Conservation (phyloP, 2,329 filamentous ascomycete species). For the Talaromyces sp. region DNA sequence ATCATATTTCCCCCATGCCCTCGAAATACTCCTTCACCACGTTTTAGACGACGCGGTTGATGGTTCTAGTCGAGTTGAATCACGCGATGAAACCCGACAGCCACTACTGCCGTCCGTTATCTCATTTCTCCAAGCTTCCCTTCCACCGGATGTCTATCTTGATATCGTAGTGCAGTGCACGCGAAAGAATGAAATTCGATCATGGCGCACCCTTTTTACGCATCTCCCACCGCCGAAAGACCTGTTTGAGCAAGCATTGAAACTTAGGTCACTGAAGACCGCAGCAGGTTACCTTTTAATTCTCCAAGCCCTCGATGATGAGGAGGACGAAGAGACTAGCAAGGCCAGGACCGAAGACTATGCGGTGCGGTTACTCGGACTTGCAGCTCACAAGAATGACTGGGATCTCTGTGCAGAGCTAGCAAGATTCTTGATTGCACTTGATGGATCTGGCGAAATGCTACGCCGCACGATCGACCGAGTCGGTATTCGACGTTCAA, state of each 20-base stretch:
- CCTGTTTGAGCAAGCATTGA: constrained; percentile 86
- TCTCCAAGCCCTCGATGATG: constrained; percentile 69
- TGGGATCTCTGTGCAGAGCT: constrained; percentile 96
- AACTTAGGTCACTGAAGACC: constrained; percentile 81
- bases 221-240: constrained; percentile 86
- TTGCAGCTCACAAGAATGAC: constrained; percentile 77
- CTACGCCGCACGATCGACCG: constrained; percentile 48
- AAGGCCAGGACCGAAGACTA: constrained; percentile 51
- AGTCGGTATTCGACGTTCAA: constrained; percentile 30
- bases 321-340: constrained; percentile 40
- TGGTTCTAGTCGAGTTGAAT: constrained; percentile 34
- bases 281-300: constrained; percentile 95
- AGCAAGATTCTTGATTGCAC: constrained; percentile 86
- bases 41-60: constrained; percentile 95
- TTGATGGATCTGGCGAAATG: constrained; percentile 80
- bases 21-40: constrained; percentile 87
- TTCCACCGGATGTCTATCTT: constrained; percentile 67
- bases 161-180: constrained; percentile 97
- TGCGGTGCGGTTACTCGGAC: constrained; percentile 71
- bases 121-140: constrained; percentile 64
- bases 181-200: constrained; percentile 90
- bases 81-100: constrained; percentile 22
- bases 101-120: constrained; percentile 47
- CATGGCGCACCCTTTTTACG: constrained; percentile 88
- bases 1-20: constrained; percentile 85